phyloP scores from a whole-genome alignment of 345 rosid species.

The Laguncularia racemosa region DNA sequence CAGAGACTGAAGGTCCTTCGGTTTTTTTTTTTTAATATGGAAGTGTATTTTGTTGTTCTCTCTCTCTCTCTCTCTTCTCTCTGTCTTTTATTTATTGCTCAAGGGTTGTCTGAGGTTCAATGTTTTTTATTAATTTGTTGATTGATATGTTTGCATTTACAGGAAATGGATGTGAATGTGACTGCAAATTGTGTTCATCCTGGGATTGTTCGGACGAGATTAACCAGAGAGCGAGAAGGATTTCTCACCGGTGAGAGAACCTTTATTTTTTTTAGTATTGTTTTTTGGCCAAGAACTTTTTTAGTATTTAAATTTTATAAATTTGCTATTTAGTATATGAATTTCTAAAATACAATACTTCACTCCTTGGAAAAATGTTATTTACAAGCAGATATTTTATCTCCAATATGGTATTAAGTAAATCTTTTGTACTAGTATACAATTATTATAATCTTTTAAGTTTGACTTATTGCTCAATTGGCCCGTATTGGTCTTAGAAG shows the following conservation, averaged over 20 bases:
- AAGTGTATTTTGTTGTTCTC: conserved; percentile 32
- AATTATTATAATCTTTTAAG: no score
- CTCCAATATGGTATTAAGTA: no score
- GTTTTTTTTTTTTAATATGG: background rate
- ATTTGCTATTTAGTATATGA: no score
- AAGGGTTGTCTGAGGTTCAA: background rate
- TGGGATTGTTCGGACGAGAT: conserved; percentile 84
- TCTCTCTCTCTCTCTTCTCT: background rate
- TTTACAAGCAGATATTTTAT: no score
- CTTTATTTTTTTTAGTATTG: background rate
- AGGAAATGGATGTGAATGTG: conserved; percentile 79
- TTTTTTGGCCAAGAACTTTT: no score
- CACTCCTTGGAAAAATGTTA: no score
- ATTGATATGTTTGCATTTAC: conserved; percentile 15
- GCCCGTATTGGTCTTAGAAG: no score
- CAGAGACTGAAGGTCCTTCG: conserved; percentile 53
- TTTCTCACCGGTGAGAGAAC: conserved; percentile 50
- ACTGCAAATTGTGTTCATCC: conserved; percentile 92
- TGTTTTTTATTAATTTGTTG: background rate
- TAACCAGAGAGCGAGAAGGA: conserved; percentile 93
- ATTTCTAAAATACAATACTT: no score
- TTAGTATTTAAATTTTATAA: no score
- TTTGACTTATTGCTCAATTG: no score
- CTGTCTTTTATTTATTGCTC: background rate
- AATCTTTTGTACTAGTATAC: no score